phyloP scores from a whole-genome alignment of 805 yeast genomes.

The Barnettozyma sucrosica region DNA sequence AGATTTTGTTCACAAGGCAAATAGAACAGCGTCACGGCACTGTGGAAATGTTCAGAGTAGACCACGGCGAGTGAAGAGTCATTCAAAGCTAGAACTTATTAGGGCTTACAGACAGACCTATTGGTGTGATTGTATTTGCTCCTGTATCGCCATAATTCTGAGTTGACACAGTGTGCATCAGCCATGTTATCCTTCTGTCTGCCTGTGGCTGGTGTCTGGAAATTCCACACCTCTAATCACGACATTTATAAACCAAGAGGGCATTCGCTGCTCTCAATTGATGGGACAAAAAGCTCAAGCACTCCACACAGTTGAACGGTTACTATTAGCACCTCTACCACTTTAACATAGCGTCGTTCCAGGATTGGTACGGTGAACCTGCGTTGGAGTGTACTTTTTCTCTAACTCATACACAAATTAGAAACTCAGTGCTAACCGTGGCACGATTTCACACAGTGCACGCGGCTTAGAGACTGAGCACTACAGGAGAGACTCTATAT shows the following conservation, averaged over 20 bases:
- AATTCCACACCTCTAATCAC: neutral
- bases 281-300: too few relatives aligned
- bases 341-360: too few relatives aligned
- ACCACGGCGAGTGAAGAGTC: too few relatives aligned
- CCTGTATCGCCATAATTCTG: neutral
- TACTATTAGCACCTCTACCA: neutral
- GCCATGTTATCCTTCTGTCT: neutral
- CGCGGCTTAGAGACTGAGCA: neutral
- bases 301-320: neutral
- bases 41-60: too few relatives aligned
- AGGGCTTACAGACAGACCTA: neutral
- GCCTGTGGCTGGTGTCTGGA: neutral
- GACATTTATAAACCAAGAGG: neutral
- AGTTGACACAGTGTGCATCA: neutral
- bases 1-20: too few relatives aligned
- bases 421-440: neutral
- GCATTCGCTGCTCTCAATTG: too few relatives aligned
- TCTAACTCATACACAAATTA: too few relatives aligned
- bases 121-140: too few relatives aligned
- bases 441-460: neutral
- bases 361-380: neutral
- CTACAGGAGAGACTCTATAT: neutral
- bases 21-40: too few relatives aligned
- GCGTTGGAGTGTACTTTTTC: too few relatives aligned
- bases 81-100: too few relatives aligned